Evolutionary conservation across 345 rosid species (phyloP), one percentile per base, ranked within the genome.

Genomic region (Geranium brycei): DNA sequence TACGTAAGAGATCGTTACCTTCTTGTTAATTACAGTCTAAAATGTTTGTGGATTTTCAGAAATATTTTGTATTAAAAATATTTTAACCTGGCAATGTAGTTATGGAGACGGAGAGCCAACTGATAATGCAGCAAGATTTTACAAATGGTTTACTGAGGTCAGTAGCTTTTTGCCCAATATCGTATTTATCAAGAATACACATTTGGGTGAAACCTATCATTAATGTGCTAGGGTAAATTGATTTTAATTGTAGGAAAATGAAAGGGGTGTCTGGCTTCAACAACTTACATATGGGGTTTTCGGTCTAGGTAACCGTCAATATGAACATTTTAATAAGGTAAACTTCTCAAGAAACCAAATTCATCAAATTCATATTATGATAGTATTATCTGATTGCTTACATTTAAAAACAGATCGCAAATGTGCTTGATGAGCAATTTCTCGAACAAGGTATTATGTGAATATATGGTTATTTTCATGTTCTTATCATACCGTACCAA

Each of bases 81-180:
- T 57, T 10, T 55, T 71, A 35, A 67, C 67, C 16, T 47, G 53
- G 3, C 3, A 47, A 6, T 47, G 70, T 69, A 95, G 99, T 69
- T 95, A 95, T 61, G 99, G 99, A 79, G 99, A 95, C 66, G 99
- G 99, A 58, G 99, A 95, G 72, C 99, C 99, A 15, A 95, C 99
- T 0, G 99, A 95, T 32, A 95, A 95, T 72, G 99, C 99, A 0
- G 99, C 99, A 4, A 88, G 96, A 82, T 95, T 95, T 81, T 88
- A 84, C 74, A 95, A 95, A 80, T 95, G 99, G 99, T 87, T 95
- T 64, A 79, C 84, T 2, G 99, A 95, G 88, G 97, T 95, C 63
- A 66, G 64, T 70, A 62, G 30, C 64, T 63, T 58, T 19, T 19
- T 35, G 59, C 10, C 28, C 4, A 51, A 64, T 8, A 8, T 1